Conservation (phyloP, 1,139 yeast genomes). For the Arxiozyma slooffiae region DNA sequence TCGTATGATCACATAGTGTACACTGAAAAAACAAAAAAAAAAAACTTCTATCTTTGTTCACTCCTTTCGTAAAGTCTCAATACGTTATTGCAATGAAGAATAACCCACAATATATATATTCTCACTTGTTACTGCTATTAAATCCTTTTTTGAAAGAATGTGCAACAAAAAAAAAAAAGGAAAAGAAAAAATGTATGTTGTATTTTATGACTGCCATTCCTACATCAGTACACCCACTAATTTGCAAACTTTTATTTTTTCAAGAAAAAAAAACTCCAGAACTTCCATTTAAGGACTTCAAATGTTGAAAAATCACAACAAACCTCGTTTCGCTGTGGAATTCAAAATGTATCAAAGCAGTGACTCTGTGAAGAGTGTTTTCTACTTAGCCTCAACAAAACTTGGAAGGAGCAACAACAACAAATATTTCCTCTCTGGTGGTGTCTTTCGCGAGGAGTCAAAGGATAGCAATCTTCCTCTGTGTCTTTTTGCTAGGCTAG, state of each 20-base stretch:
- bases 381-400: background rate
- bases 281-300: background rate
- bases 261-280: background rate
- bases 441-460: background rate
- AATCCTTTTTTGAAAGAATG: background rate
- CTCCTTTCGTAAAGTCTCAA: too few relatives aligned
- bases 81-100: too few relatives aligned
- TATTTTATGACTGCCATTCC: background rate
- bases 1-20: constrained; percentile 27
- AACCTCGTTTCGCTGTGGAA: background rate
- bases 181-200: too few relatives aligned
- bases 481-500: background rate
- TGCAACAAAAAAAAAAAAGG: too few relatives aligned
- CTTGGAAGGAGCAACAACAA: background rate
- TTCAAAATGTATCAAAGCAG: too few relatives aligned
- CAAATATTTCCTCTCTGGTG: background rate
- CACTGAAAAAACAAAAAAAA: too few relatives aligned
- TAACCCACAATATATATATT: too few relatives aligned
- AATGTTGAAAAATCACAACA: background rate
- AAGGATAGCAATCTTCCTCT: background rate
- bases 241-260: too few relatives aligned
- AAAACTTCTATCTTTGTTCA: too few relatives aligned
- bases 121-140: too few relatives aligned
- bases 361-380: too few relatives aligned
- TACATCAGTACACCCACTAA: background rate